These are phyloP conservation scores for Otatea glauca DNA, from an alignment of 176 grass and related monocot genomes.

Conservation along the genomic window DNA sequence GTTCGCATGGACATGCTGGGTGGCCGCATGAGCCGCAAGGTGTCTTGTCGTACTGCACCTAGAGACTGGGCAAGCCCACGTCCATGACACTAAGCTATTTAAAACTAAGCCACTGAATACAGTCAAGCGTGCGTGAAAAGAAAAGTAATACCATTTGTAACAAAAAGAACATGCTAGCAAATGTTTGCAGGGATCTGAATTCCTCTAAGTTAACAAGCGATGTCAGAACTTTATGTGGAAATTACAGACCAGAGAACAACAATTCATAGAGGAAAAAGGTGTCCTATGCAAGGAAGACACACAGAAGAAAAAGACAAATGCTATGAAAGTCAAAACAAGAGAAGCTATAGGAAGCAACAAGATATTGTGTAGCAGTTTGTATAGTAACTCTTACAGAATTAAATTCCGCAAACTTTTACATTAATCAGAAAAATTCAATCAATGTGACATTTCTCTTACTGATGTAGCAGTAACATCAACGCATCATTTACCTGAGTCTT, in stretches of 20 bases:
- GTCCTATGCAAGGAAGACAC: neutral
- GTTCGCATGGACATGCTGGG: too few relatives aligned
- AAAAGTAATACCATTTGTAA: neutral
- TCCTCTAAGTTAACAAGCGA: neutral
- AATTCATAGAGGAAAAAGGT: neutral
- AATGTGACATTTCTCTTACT: neutral
- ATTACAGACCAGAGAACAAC: neutral
- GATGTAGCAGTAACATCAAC: neutral
- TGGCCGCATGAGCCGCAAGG: too few relatives aligned
- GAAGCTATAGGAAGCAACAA: neutral
- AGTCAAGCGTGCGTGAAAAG: neutral
- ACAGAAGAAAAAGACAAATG: neutral
- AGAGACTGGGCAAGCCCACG: too few relatives aligned
- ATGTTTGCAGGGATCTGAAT: neutral
- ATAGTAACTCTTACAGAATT: neutral
- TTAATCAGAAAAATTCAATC: neutral
- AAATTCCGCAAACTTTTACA: neutral
- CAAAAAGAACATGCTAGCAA: neutral
- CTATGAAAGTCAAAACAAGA: neutral
- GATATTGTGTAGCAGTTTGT: neutral
- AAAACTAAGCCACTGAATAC: neutral
- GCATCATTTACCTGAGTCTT: constrained; percentile 66
- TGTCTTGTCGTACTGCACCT: too few relatives aligned
- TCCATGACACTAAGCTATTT: neutral
- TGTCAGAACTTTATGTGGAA: neutral